Evolutionary conservation across 2,329 filamentous ascomycete species (phyloP).

Genomic region (Aspergillus eucalypticola): DNA sequence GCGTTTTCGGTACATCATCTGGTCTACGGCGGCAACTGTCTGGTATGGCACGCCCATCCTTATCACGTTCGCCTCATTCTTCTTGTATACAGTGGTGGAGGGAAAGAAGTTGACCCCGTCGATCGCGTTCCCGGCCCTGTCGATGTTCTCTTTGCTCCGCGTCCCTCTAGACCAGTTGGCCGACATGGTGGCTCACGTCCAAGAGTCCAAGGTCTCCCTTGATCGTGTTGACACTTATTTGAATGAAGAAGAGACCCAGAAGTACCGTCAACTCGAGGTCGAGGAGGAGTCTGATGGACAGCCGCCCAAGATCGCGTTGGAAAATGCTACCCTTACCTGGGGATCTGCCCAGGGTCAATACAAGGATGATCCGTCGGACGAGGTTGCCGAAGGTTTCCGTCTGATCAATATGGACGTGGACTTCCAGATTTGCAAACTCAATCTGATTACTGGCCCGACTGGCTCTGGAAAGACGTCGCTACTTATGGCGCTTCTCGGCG

Average conservation of each 20-base stretch:
- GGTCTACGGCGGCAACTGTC: slow-evolving; percentile 86
- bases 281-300: slow-evolving; percentile 70
- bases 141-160: slow-evolving; percentile 89
- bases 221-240: slow-evolving; percentile 96
- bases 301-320: slow-evolving; percentile 77
- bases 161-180: slow-evolving; percentile 93
- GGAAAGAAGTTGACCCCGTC: slow-evolving; percentile 87
- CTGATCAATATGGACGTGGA: slow-evolving; percentile 80
- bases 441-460: slow-evolving; percentile 89
- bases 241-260: slow-evolving; percentile 90
- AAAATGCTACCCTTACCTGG: slow-evolving; percentile 85
- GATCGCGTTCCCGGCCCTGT: slow-evolving; percentile 92
- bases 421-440: slow-evolving; percentile 83
- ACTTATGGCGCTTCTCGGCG: slow-evolving; percentile 91
- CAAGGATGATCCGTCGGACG: slow-evolving; percentile 60
- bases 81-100: slow-evolving; percentile 88
- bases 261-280: slow-evolving; percentile 81
- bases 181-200: slow-evolving; percentile 97
- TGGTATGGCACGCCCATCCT: slow-evolving; percentile 96
- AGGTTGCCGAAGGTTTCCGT: slow-evolving; percentile 73
- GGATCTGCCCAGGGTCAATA: slow-evolving; percentile 59
- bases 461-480: slow-evolving; percentile 95
- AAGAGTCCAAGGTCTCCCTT: slow-evolving; percentile 94
- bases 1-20: slow-evolving; percentile 81
- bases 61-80: slow-evolving; percentile 95